Evolutionary conservation across 1,139 yeast species (phyloP), one percentile per base, ranked within the genome.

Genomic region (Yamadazyma mexicana): DNA sequence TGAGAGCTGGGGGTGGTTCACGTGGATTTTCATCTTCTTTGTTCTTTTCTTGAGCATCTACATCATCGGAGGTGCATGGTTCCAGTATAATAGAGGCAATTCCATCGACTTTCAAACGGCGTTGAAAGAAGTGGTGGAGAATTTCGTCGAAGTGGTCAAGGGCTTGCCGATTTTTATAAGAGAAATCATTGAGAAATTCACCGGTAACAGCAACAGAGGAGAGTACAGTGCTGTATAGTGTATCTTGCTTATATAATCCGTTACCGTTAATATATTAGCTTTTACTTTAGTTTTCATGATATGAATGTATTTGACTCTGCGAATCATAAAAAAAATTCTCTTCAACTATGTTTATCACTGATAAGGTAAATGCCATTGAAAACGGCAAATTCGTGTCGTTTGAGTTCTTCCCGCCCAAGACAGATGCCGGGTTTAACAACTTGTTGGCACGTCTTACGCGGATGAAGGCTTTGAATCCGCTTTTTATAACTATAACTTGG

Each of bases 371-470:
- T 23, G 57, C 66, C 4, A 64, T 83, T 44, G 61, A 61, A 41
- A 27, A 26, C 16, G 80, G 72, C 52, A 75, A 77, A 44, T 87
- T 83, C 59, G 79, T 88, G 51, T 91, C 98, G 4, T 77, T 89
- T 56, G 99, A 92, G 68, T 92, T 92, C 62, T 92, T 94, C 65
- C 98, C 99, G 8, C 98, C 98, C 17, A 89, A 92, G 61, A 92
- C 98, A 1, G 87, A 83, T 57, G 73, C 83, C 11, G 98, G 97
- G 50, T 77, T 86, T 58, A 76, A 86, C 47, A 92, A 94, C 62
- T 68, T 92, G 46, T 69, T 87, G 37, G 88, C 91, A 26, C 83
- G 99, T 62, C 79, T 92, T 63, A 80, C 80, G 55, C 82, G 99
- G 56, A 85, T 92, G 94, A 79, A 86, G 54, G 84, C 86, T 3